Evolutionary conservation across 83 land plant species (phyloP), one percentile per base, ranked within the genome.

Genomic region (Thuja plicata): DNA sequence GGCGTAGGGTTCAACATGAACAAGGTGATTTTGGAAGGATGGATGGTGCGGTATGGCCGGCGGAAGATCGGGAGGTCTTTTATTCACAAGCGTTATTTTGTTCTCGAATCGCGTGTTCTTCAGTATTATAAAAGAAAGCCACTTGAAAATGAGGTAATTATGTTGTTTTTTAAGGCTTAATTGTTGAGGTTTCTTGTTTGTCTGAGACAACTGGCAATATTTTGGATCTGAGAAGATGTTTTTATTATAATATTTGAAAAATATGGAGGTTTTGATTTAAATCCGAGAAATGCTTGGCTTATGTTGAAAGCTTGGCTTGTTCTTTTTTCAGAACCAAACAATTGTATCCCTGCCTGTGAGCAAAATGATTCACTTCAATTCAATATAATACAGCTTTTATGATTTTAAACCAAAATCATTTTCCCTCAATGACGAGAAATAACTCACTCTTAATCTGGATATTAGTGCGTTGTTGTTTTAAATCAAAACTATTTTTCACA

Each of bases 1-100:
- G 85, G 32, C 2, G 50, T 16, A n/a, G 52, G 34, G n/a, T 82
- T 82, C 52, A 45, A 46, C 88, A 91, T 88, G 94, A 89, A 94
- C 88, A 94, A 93, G 91, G 93, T 93, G 35, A 91, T 96, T 34
- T 89, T 91, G 32, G 98, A 97, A 84, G 98, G 98, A 21, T 95
- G 96, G 97, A 94, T 97, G 98, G 97, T 94, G 12, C 88, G 98
- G 48, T 94, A 93, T 86, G 98, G 98, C 13, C 88, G 98, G 87
- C 92, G 96, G 81, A 95, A 94, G 94, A 95, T 95, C 85, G 99
- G 99, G 6, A 88, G 99, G 60, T 94, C 99, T 0, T 97, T 91
- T 70, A 94, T 97, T 81, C 99, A 97, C 81, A 97, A 94, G 94
- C 92, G 99, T 40, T 95, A 94, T 87, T 97, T 97, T 66, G 99